A percentile compares a stretch with the other conserved stretches of the same genome.
Conservation (phyloP, 2,329 filamentous ascomycete genomes). For the Tolypocladium paradoxum region DNA sequence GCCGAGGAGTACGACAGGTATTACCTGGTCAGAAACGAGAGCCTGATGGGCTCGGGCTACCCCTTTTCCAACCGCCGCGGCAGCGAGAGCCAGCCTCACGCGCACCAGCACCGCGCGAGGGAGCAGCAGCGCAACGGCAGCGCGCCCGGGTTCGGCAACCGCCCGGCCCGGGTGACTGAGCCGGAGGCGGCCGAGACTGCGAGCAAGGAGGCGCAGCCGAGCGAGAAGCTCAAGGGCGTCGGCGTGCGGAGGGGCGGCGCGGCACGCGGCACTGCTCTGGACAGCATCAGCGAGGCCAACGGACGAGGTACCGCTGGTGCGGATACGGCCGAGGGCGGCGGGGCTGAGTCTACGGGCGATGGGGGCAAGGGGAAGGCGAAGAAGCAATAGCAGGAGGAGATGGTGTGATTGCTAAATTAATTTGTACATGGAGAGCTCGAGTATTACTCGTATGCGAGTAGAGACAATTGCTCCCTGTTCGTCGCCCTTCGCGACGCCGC, state of each 20-base stretch:
- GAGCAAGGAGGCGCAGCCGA: constrained; percentile 4
- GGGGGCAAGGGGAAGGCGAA: neutral
- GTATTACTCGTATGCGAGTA: no score
- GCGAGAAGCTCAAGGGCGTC: constrained; percentile 17
- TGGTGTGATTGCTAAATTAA: neutral
- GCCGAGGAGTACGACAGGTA: constrained; percentile 52
- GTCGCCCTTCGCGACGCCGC: neutral
- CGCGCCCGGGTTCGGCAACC: neutral
- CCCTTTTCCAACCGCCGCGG: constrained; percentile 13
- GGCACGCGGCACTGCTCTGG: neutral
- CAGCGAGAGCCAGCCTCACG: constrained; percentile 17
- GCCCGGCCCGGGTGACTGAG: neutral
- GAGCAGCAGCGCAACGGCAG: constrained; percentile 7
- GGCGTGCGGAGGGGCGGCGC: constrained; percentile 11
- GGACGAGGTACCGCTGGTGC: neutral
- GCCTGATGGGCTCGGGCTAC: constrained; percentile 30
- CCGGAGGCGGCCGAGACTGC: neutral
- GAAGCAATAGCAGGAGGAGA: neutral
- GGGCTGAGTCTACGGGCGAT: neutral
- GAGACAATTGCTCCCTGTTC: neutral
- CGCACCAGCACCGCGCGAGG: constrained; percentile 17
- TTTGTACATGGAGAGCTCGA: neutral
- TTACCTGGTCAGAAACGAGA: constrained; percentile 37
- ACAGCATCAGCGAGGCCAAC: constrained; percentile 1
- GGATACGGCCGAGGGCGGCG: neutral